Conservation (phyloP, 2,329 filamentous ascomycete species). For the Colletotrichum falcatum region DNA sequence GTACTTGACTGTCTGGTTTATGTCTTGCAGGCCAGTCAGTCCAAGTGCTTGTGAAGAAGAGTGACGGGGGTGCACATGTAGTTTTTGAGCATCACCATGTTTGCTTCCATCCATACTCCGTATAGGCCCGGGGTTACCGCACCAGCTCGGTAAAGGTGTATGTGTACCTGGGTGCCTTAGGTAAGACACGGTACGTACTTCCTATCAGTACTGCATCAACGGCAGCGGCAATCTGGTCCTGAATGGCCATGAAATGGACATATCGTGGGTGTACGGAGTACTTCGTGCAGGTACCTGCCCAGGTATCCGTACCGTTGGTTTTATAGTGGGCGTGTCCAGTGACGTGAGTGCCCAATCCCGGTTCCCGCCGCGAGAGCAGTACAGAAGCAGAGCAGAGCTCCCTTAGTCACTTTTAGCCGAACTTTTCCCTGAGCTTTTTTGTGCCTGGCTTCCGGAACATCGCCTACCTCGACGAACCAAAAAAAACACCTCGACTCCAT, state of each 20-base stretch:
- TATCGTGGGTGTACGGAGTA: no score
- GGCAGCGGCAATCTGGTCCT: no score
- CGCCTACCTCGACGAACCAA: conserved; percentile 43
- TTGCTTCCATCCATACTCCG: no score
- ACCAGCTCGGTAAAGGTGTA: no score
- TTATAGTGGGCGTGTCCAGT: no score
- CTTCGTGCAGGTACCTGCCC: no score
- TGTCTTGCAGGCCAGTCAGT: not conserved
- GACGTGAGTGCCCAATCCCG: conserved; percentile 40
- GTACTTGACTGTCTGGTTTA: not conserved
- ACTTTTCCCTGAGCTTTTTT: conserved; percentile 60
- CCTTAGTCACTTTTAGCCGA: conserved; percentile 53
- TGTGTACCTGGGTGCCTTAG: no score
- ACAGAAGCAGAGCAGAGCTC: not conserved
- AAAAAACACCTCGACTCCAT: conserved; percentile 44
- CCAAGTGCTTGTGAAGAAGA: not conserved
- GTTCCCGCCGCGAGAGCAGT: conserved; percentile 40
- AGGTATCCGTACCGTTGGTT: no score
- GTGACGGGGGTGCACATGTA: not conserved
- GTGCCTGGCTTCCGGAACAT: conserved; percentile 44
- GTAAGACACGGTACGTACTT: no score
- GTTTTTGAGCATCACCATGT: not conserved
- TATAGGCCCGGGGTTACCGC: no score
- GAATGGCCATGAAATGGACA: not conserved
- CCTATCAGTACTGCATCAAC: not conserved